Evolutionary conservation across 352 stramenopile genomes (phyloP).

Genomic region (Phytophthora litchii): DNA sequence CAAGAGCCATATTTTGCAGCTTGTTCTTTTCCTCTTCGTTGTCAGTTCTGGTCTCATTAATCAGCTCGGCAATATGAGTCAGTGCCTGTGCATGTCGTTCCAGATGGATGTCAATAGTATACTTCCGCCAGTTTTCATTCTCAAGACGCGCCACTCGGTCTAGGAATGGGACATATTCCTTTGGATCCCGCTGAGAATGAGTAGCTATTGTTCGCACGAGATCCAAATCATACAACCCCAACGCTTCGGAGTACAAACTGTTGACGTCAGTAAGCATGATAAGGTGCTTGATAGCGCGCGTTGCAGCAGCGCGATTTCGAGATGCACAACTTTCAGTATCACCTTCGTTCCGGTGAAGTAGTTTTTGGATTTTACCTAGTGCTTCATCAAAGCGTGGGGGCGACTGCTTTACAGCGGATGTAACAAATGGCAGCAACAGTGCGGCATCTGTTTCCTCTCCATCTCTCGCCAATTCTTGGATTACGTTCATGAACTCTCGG

Average conservation of each 20-base stretch:
- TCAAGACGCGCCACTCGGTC: conserved; percentile 49
- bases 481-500: conserved; percentile 43
- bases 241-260: conserved; percentile 62
- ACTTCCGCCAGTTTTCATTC: conserved; percentile 52
- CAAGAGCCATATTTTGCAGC: conserved; percentile 30
- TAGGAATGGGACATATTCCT: conserved; percentile 72
- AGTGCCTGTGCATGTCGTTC: conserved; percentile 50
- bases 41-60: conserved; percentile 11
- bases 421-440: conserved; percentile 71
- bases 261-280: conserved; percentile 78
- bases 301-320: conserved; percentile 28
- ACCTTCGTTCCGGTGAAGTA: conserved; percentile 26
- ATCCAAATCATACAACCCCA: conserved; percentile 70
- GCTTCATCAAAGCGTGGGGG: conserved; percentile 55
- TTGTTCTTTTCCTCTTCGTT: conserved; percentile 35
- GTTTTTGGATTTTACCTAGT: conserved; percentile 42
- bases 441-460: conserved; percentile 27
- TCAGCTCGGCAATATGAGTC: conserved; percentile 47
- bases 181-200: conserved; percentile 72
- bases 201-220: conserved; percentile 67
- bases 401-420: conserved; percentile 66
- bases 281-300: conserved; percentile 73
- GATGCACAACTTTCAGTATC: background rate
- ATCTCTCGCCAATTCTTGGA: conserved; percentile 34
- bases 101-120: conserved; percentile 64